Evolutionary conservation across 805 yeast genomes (phyloP), one percentile per base, ranked within the genome.

Genomic region (Yamadazyma nakazawae): DNA sequence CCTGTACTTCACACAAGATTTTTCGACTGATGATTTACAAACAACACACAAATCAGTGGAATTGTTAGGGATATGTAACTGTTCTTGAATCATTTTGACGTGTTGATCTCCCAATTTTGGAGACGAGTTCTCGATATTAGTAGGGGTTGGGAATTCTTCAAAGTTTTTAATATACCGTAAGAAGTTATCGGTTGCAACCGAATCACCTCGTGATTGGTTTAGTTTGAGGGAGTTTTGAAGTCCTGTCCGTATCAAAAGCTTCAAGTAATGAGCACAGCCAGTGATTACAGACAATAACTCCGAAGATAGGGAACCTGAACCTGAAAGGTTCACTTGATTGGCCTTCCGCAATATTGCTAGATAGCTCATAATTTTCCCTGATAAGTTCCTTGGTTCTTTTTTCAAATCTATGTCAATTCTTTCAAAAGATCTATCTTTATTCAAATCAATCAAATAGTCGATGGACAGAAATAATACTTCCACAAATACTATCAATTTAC

Each of bases 181-280:
- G 56, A 86, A 88, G 38, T 69, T 69, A 44, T 86, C 84, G 30
- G 87, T 68, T 1, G 89, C 86, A 34, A 66, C 70, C 0, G 84
- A 77, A 8, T 85, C 76, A 28, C 79, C 80, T 7, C 78, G 70
- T 3, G 74, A 57, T 54, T 78, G 79, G 62, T 87, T 86, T 46
- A 77, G 71, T 46, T 78, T 82, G n/a, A 94, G 70, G 0, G 97
- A 88, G 54, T 82, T 81, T 48, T 81, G 78, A 36, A 94, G 75
- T 0, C 97, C 94, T 58, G 81, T 81, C 52, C 97, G 74, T 4
- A 92, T 85, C 18, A 94, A 70, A 6, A 92, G 73, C 63, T 94
- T 94, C 57, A 94, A 72, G 64, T 90, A 92, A 62, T 94, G 98
- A 0, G 99, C 97, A 55, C 92, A 71, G 0, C 95, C 90, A 1